These are phyloP conservation scores for Ceratobasidium sp. DNA, from an alignment of 1,284 basidiomycete species.

Conservation along the genomic window DNA sequence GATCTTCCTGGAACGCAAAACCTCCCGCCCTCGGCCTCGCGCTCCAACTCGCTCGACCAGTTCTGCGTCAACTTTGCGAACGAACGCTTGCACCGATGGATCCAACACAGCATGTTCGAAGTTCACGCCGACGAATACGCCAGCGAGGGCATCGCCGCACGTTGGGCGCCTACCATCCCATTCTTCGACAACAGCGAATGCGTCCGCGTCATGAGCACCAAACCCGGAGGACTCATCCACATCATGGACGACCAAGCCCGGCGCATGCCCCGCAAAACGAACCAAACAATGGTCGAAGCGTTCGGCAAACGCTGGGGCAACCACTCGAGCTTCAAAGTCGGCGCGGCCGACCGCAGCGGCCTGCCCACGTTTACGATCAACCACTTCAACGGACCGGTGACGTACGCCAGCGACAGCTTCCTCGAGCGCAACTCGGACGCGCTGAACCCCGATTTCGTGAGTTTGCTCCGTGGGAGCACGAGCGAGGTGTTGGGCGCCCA, in stretches of 20 bases:
- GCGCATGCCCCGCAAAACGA: conserved; percentile 88
- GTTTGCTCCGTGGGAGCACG: conserved; percentile 77
- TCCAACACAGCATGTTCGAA: conserved; percentile 85
- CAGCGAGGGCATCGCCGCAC: conserved; percentile 81
- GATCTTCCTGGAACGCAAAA: conserved; percentile 96
- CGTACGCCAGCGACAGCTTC: conserved; percentile 91
- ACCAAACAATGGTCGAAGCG: conserved; percentile 94
- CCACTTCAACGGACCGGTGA: conserved; percentile 92
- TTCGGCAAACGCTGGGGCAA: conserved; percentile 95
- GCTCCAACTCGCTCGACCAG: conserved; percentile 92
- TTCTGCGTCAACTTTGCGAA: conserved; percentile 97
- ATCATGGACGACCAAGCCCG: conserved; percentile 98
- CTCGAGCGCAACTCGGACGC: conserved; percentile 90
- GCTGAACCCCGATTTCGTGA: conserved; percentile 93
- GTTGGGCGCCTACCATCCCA: conserved; percentile 75
- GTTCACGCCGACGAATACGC: conserved; percentile 83
- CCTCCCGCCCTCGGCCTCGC: conserved; percentile 71
- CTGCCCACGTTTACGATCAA: conserved; percentile 91
- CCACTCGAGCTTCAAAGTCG: conserved; percentile 89
- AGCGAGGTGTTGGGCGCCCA: conserved; percentile 58
- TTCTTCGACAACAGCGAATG: conserved; percentile 96
- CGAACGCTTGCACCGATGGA: conserved; percentile 88
- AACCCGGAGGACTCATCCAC: conserved; percentile 91
- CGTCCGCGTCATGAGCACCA: conserved; percentile 86
- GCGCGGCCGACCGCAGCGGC: conserved; percentile 80